phyloP scores from a whole-genome alignment of 805 yeast species.

The Yamadazyma laniorum region DNA sequence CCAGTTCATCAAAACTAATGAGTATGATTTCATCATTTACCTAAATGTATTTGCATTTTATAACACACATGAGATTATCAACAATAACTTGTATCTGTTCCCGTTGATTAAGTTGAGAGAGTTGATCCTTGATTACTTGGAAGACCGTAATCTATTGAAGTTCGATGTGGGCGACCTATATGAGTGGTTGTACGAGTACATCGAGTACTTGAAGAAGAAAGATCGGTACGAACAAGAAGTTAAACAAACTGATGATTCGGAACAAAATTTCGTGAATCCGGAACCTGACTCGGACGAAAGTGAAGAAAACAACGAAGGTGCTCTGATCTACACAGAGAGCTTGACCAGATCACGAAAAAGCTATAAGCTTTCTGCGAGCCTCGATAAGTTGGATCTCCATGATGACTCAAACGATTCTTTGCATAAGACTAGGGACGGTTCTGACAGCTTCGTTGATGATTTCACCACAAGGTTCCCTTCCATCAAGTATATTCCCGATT shows the following conservation, averaged over 20 bases:
- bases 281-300: not conserved
- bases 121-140: constrained; percentile 29
- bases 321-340: constrained; percentile 2
- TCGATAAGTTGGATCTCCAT: not conserved
- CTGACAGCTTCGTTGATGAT: not conserved
- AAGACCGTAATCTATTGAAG: constrained; percentile 25
- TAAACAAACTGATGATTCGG: too few relatives aligned
- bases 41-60: constrained; percentile 42
- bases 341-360: constrained; percentile 8
- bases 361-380: constrained; percentile 5
- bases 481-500: constrained; percentile 2
- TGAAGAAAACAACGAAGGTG: constrained; percentile 4
- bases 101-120: constrained; percentile 20
- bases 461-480: constrained; percentile 10
- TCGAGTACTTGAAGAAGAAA: constrained; percentile 33
- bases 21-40: constrained; percentile 41
- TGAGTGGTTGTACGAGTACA: constrained; percentile 39
- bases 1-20: constrained; percentile 34
- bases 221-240: constrained; percentile 16
- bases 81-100: constrained; percentile 19
- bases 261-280: not conserved
- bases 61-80: constrained; percentile 27
- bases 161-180: constrained; percentile 37
- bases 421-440: not conserved
- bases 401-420: constrained; percentile 1